A percentile compares a stretch with the other conserved stretches of the same genome.
phyloP scores from a whole-genome alignment of 805 yeast species.

The Kuraishia piskuri region DNA sequence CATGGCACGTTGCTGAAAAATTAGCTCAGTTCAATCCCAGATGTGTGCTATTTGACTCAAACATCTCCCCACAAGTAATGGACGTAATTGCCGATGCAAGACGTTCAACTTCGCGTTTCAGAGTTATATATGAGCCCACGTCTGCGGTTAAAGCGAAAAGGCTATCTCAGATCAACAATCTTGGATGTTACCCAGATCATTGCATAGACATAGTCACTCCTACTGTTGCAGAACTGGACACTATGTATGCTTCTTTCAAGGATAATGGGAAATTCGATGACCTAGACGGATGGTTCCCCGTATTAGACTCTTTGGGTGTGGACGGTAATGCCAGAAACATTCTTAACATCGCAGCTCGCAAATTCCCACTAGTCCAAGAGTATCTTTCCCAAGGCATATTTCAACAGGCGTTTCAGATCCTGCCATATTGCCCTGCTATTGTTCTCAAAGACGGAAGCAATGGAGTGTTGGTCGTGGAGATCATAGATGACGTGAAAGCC shows the following conservation, averaged over 20 bases:
- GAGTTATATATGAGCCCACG: conserved; percentile 67
- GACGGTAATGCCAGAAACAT: conserved; percentile 36
- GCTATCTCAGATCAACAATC: conserved; percentile 26
- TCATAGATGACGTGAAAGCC: conserved; percentile 25
- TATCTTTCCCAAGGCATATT: conserved; percentile 36
- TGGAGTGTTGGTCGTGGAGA: conserved; percentile 46
- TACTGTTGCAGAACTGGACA: conserved; percentile 51
- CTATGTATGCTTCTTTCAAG: conserved; percentile 43
- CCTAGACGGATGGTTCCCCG: conserved; percentile 66
- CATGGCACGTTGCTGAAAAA: conserved; percentile 30
- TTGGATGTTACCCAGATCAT: conserved; percentile 40
- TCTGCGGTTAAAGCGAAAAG: conserved; percentile 53
- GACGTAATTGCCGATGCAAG: conserved; percentile 23
- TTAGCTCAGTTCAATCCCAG: conserved; percentile 35
- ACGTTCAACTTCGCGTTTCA: conserved; percentile 3
- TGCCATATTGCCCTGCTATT: conserved; percentile 65
- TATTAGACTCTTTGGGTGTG: conserved; percentile 51
- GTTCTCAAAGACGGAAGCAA: conserved; percentile 58
- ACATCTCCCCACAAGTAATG: conserved; percentile 39
- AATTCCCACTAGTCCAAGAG: conserved; percentile 16
- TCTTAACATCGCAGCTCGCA: conserved; percentile 25
- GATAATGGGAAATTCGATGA: conserved; percentile 35
- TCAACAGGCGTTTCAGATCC: conserved; percentile 61
- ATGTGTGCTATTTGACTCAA: conserved; percentile 58
- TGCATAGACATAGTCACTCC: conserved; percentile 51